Conservation (phyloP, 1,139 yeast species). For the Scheffersomyces cryptocercus region DNA sequence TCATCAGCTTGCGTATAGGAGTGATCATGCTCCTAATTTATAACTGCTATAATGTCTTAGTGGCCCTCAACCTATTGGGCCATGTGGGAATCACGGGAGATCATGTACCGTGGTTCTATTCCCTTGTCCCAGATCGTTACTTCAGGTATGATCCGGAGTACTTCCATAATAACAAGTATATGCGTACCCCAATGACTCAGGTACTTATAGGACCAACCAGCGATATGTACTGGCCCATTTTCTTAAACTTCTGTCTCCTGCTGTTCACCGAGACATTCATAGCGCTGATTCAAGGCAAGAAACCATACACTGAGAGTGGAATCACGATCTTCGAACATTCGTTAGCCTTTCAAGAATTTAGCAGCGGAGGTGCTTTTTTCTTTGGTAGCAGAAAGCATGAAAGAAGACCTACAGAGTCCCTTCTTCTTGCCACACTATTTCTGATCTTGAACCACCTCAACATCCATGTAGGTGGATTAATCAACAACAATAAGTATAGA, state of each 20-base stretch:
- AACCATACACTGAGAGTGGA: slow-evolving; percentile 67
- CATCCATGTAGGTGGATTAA: slow-evolving; percentile 58
- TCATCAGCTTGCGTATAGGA: slow-evolving; percentile 34
- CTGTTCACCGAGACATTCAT: slow-evolving; percentile 72
- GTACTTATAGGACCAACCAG: slow-evolving; percentile 54
- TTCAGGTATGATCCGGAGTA: slow-evolving; percentile 37
- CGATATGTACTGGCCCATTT: slow-evolving; percentile 64
- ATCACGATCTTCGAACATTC: slow-evolving; percentile 74
- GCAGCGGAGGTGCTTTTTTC: slow-evolving; percentile 39
- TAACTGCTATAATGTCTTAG: slow-evolving; percentile 36
- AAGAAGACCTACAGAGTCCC: slow-evolving; percentile 52
- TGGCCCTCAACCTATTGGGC: slow-evolving; percentile 32
- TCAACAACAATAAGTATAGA: slow-evolving; percentile 53
- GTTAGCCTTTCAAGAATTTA: slow-evolving; percentile 70
- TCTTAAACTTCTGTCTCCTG: slow-evolving; percentile 60
- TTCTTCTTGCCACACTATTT: slow-evolving; percentile 51
- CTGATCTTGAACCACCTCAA: slow-evolving; percentile 57
- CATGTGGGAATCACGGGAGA: slow-evolving; percentile 23
- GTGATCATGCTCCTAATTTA: slow-evolving; percentile 32
- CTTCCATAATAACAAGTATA: slow-evolving; percentile 27
- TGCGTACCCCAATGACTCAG: slow-evolving; percentile 32
- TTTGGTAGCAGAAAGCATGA: slow-evolving; percentile 21
- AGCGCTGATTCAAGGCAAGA: slow-evolving; percentile 57
- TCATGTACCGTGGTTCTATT: slow-evolving; percentile 14
- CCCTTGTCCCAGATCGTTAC: slow-evolving; percentile 15